Evolutionary conservation across 2,329 filamentous ascomycete genomes (phyloP), one percentile per base, ranked within the genome.

Genomic region (Aspergillus chevalieri): DNA sequence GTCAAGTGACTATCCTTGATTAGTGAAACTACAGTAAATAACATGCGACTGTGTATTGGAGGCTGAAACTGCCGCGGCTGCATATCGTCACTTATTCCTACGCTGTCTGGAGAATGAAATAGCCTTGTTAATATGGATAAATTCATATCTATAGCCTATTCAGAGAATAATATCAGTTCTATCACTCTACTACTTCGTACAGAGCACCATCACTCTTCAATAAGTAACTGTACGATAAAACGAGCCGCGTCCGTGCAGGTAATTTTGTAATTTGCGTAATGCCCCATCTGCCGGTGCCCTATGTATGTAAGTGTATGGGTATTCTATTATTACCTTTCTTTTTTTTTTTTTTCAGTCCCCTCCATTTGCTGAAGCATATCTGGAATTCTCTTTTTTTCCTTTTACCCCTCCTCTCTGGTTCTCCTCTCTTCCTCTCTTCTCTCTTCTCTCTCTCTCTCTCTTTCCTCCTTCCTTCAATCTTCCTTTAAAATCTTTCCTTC

Each of bases 401-500:
- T 55, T 58, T 52, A 33, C 45, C 41, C 48, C 49, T 54, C 52
- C 47, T 51, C 51, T 47, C 51, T 53, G 45, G 34, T 47, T 51
- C 41, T 57, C 58, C 52, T 48, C 39, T 52, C 47, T 50, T 45
- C 51, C 44, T 49, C 50, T 49, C 49, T 48, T 36, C 42, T 47
- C 53, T 41, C 45, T 49, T 52, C 34, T 47, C 47, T 48, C 46
- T 44, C 42, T 36, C 42, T 47, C 33, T 19, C 36, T 48, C 44
- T 17, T 34, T 46, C 47, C 47, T 46, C 52, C 49, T 46, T 46
- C 48, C 48, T 46, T 53, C 49, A 49, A 50, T 48, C 54, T 55
- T 49, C 48, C 14, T 19, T 57, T 53, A 51, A 50, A 52, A 52
- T 55, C 46, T 48, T 52, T 52, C 52, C 55, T 60, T 46, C 53